Conservation (phyloP, 495 filamentous ascomycete genomes). For the Talaromyces thailandensis region DNA sequence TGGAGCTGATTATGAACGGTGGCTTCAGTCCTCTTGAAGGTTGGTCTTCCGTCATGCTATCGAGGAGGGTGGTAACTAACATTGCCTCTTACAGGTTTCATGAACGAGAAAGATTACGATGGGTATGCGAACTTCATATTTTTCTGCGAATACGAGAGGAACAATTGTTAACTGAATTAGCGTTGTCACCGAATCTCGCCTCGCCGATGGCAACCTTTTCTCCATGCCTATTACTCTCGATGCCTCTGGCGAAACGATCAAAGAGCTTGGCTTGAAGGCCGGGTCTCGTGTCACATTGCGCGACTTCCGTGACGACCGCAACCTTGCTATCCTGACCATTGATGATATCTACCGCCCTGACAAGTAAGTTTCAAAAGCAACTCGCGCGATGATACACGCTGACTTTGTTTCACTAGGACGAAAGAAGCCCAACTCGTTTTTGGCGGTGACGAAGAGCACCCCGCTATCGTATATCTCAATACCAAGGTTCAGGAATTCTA, state of each 20-base stretch:
- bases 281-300: constrained; percentile 78
- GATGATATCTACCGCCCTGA: constrained; percentile 95
- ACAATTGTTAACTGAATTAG: constrained; percentile 18
- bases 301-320: constrained; percentile 92
- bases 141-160: not conserved
- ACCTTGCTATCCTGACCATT: constrained; percentile 89
- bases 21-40: constrained; percentile 97
- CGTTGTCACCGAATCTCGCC: constrained; percentile 77
- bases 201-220: constrained; percentile 86
- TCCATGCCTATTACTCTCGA: constrained; percentile 96
- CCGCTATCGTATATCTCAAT: constrained; percentile 83
- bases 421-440: constrained; percentile 92
- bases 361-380: constrained; percentile 55
- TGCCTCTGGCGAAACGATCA: constrained; percentile 61
- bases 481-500: constrained; percentile 76
- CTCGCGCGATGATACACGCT: constrained; percentile 17
- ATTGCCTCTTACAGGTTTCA: constrained; percentile 57
- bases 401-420: constrained; percentile 44
- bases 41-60: constrained; percentile 20
- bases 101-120: constrained; percentile 95
- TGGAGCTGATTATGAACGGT: constrained; percentile 91
- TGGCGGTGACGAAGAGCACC: constrained; percentile 88
- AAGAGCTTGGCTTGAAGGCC: constrained; percentile 61
- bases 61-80: constrained; percentile 6
- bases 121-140: constrained; percentile 43